These are phyloP conservation scores for Termitomyces heimii DNA, from an alignment of 768 basidiomycete species.

Conservation along the genomic window DNA sequence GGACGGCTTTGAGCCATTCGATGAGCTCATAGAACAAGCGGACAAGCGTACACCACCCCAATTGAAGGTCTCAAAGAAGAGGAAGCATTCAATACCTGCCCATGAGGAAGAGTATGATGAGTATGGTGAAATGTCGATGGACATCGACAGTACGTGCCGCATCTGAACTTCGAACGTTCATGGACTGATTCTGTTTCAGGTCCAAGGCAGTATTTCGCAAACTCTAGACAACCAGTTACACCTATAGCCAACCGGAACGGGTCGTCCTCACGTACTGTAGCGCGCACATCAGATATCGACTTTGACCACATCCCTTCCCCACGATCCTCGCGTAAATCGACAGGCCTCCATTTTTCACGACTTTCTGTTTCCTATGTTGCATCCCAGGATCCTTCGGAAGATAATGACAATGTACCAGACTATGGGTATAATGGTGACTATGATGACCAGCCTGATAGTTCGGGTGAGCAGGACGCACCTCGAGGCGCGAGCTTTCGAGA, in stretches of 20 bases:
- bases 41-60: constrained; percentile 60
- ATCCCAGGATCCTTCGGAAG: constrained; percentile 22
- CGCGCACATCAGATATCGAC: constrained; percentile 48
- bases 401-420: constrained; percentile 18
- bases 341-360: constrained; percentile 34
- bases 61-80: constrained; percentile 41
- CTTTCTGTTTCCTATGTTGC: constrained; percentile 32
- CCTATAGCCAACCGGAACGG: constrained; percentile 32
- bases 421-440: constrained; percentile 22
- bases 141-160: constrained; percentile 51
- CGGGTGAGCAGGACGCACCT: constrained; percentile 18
- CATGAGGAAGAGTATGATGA: constrained; percentile 17
- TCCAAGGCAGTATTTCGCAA: constrained; percentile 36
- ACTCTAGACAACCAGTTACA: constrained; percentile 33
- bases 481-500: constrained; percentile 39
- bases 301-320: constrained; percentile 65
- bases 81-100: constrained; percentile 30
- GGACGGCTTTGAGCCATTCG: constrained; percentile 81
- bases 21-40: constrained; percentile 62
- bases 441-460: constrained; percentile 18
- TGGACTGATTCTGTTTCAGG: constrained; percentile 23
- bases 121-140: constrained; percentile 75
- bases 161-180: background rate
- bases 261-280: constrained; percentile 39
- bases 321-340: constrained; percentile 26